Evolutionary conservation across 768 basidiomycete genomes (phyloP).

Genomic region (Naematelia aurantialba): DNA sequence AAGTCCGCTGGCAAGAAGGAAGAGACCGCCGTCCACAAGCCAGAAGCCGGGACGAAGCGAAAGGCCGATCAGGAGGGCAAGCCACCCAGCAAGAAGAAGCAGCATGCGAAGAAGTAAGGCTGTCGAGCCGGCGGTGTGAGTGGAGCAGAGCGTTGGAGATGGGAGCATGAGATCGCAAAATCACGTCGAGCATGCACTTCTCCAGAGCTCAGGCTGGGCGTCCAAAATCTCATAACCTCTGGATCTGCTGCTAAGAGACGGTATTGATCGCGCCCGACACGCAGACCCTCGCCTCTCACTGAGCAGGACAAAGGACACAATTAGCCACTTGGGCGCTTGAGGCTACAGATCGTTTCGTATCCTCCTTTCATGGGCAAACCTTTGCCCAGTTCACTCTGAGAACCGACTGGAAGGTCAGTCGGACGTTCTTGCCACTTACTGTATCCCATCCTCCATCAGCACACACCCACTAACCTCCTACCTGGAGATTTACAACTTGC

Average conservation of each 20-base stretch:
- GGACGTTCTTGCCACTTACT: background rate
- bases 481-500: no score
- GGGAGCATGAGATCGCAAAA: no score
- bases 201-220: no score
- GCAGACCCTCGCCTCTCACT: no score
- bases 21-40: slow-evolving; percentile 7
- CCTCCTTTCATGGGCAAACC: background rate
- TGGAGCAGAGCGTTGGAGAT: no score
- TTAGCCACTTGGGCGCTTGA: no score
- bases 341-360: no score
- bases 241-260: no score
- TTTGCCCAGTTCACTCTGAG: background rate
- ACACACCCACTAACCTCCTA: no score
- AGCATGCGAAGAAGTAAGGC: slow-evolving; percentile 9
- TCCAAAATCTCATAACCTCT: no score
- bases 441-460: background rate
- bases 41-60: background rate
- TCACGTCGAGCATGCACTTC: no score
- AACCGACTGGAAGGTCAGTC: background rate
- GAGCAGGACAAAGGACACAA: background rate
- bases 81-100: slow-evolving; percentile 11
- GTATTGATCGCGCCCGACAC: no score
- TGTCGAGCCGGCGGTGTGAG: background rate
- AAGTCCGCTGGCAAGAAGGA: slow-evolving; percentile 8
- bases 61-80: slow-evolving; percentile 3